A percentile compares a stretch with the other conserved stretches of the same genome.
These are phyloP conservation scores for Yarrowia sp. DNA, from an alignment of 805 yeast genomes.

Conservation along the genomic window DNA sequence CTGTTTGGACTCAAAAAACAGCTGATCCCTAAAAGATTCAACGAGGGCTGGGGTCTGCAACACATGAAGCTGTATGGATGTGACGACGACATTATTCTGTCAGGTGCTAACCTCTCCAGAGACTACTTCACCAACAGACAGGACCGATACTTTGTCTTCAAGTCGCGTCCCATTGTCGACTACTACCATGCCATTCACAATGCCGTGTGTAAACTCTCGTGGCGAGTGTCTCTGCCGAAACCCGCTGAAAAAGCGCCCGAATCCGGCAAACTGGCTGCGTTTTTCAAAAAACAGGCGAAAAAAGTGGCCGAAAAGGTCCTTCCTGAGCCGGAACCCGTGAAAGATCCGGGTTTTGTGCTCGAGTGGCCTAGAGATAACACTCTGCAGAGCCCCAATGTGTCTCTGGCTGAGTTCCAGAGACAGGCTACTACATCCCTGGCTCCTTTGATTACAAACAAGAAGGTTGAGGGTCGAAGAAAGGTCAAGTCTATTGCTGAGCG, in stretches of 20 bases:
- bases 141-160: slow-evolving; percentile 82
- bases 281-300: neutral
- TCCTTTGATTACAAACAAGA: slow-evolving; percentile 49
- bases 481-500: slow-evolving; percentile 1
- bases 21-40: slow-evolving; percentile 75
- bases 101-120: slow-evolving; percentile 87
- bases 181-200: slow-evolving; percentile 72
- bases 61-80: slow-evolving; percentile 97
- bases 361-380: slow-evolving; percentile 65
- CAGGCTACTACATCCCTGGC: slow-evolving; percentile 52
- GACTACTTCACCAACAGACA: slow-evolving; percentile 95
- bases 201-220: slow-evolving; percentile 68
- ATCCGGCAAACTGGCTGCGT: neutral
- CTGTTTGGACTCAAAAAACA: slow-evolving; percentile 62
- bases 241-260: neutral
- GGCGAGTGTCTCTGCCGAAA: slow-evolving; percentile 51
- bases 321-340: slow-evolving; percentile 18
- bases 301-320: neutral
- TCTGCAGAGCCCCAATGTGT: slow-evolving; percentile 58
- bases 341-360: slow-evolving; percentile 45
- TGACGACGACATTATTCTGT: slow-evolving; percentile 81
- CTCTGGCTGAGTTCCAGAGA: slow-evolving; percentile 34
- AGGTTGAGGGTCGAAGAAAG: slow-evolving; percentile 37
- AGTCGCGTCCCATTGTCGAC: slow-evolving; percentile 55
- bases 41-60: slow-evolving; percentile 90